Evolutionary conservation across 2,329 filamentous ascomycete genomes (phyloP).

Genomic region (Trichoderma aggressivum): DNA sequence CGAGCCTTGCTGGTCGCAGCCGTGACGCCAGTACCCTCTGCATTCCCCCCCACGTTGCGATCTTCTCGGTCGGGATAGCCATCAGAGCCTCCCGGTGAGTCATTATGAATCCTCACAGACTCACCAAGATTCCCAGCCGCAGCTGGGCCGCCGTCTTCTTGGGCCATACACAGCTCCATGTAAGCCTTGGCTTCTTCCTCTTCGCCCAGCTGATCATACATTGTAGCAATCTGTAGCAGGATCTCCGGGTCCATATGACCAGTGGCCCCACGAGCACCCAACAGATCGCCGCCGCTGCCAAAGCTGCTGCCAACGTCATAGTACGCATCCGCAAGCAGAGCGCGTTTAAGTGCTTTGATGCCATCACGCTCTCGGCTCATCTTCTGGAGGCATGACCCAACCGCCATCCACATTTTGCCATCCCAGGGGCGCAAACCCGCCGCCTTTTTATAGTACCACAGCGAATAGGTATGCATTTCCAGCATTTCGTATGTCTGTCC

Average conservation of each 20-base stretch:
- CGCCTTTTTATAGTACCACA: slow-evolving; percentile 97
- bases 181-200: slow-evolving; percentile 81
- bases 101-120: slow-evolving; percentile 54
- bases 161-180: slow-evolving; percentile 93
- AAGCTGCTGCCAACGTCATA: slow-evolving; percentile 65
- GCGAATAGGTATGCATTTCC: slow-evolving; percentile 94
- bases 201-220: slow-evolving; percentile 80
- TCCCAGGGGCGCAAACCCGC: slow-evolving; percentile 92
- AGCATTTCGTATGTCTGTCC: slow-evolving; percentile 97
- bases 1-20: slow-evolving; percentile 87
- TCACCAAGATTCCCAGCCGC: slow-evolving; percentile 44
- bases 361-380: slow-evolving; percentile 85
- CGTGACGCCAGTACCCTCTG: slow-evolving; percentile 75
- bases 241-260: slow-evolving; percentile 82
- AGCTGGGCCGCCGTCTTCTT: slow-evolving; percentile 70
- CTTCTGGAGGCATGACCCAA: slow-evolving; percentile 86
- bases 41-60: slow-evolving; percentile 29
- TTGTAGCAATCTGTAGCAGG: slow-evolving; percentile 79
- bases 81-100: slow-evolving; percentile 44
- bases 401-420: slow-evolving; percentile 98
- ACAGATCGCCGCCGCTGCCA: slow-evolving; percentile 43
- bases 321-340: slow-evolving; percentile 81
- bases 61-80: slow-evolving; percentile 36
- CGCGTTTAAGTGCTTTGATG: slow-evolving; percentile 92
- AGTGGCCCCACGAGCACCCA: slow-evolving; percentile 49